Conservation (phyloP, 192 early-diverging fungal genomes). For the Podila horticola region DNA sequence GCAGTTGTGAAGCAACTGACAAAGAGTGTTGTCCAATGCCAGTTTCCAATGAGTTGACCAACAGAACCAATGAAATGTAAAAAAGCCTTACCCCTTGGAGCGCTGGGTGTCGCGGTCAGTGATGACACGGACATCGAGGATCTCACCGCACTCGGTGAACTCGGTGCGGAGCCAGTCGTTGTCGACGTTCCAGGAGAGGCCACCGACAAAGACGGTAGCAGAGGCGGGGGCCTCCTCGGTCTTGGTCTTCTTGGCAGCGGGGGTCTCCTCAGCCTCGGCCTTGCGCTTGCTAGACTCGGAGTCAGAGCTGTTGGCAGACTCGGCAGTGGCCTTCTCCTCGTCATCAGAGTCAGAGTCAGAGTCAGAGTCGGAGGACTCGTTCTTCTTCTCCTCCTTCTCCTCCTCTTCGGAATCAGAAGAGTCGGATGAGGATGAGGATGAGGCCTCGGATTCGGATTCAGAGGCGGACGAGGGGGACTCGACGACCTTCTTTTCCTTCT, state of each 20-base stretch:
- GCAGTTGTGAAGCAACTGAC: not conserved
- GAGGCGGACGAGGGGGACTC: constrained; percentile 52
- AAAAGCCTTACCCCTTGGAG: constrained; percentile 68
- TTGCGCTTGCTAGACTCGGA: constrained; percentile 56
- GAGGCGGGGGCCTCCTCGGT: constrained; percentile 32
- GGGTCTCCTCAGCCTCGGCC: constrained; percentile 47
- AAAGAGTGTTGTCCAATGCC: not conserved
- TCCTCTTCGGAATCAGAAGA: constrained; percentile 47
- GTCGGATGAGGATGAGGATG: constrained; percentile 17
- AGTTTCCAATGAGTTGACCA: not conserved
- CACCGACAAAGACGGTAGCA: constrained; percentile 74
- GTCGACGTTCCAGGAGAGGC: constrained; percentile 71
- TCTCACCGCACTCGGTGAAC: constrained; percentile 72
- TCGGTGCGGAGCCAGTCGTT: constrained; percentile 72
- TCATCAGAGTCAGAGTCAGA: constrained; percentile 35
- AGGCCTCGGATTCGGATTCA: constrained; percentile 23
- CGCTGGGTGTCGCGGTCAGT: constrained; percentile 70
- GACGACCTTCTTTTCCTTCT: constrained; percentile 43
- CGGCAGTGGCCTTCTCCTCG: constrained; percentile 41
- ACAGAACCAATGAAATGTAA: not conserved
- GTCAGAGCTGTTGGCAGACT: constrained; percentile 30
- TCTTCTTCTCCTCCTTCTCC: constrained; percentile 39
- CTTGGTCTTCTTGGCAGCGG: constrained; percentile 51
- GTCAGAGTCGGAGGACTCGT: constrained; percentile 32
- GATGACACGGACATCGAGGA: constrained; percentile 78